Conservation (phyloP, 164 flowering plant genomes). For the Vitis rotundifolia region DNA sequence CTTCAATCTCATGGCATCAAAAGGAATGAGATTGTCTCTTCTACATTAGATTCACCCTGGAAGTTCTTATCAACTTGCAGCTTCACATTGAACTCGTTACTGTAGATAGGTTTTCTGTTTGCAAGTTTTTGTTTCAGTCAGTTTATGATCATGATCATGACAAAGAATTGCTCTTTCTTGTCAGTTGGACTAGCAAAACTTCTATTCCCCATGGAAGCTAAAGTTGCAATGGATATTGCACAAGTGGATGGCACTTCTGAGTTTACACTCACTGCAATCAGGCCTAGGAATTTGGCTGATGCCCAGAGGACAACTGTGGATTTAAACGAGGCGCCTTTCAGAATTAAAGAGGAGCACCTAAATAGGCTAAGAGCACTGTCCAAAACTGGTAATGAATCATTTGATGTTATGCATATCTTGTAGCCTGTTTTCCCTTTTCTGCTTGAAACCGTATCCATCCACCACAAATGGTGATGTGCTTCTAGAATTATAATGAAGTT, state of each 20-base stretch:
- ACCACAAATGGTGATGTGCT: too few species aligned
- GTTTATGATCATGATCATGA: too few species aligned
- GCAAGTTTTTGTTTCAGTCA: not conserved
- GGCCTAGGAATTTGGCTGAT: slow-evolving; percentile 20
- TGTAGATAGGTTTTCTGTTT: too few species aligned
- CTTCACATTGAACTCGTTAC: too few species aligned
- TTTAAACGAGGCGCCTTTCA: slow-evolving; percentile 80
- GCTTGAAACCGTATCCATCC: too few species aligned
- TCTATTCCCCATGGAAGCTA: slow-evolving; percentile 82
- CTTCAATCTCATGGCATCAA: too few species aligned
- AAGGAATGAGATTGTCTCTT: too few species aligned
- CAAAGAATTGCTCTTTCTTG: not conserved
- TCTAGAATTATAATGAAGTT: too few species aligned
- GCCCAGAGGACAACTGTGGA: slow-evolving; percentile 53
- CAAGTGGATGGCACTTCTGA: slow-evolving; percentile 75
- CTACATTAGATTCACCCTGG: too few species aligned
- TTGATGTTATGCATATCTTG: not conserved
- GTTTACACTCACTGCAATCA: slow-evolving; percentile 33
- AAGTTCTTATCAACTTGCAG: too few species aligned
- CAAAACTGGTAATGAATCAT: slow-evolving; percentile 57
- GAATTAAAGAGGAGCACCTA: slow-evolving; percentile 68
- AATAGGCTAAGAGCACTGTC: slow-evolving; percentile 70
- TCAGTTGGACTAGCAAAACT: slow-evolving; percentile 80
- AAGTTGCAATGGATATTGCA: slow-evolving; percentile 85
- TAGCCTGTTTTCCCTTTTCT: not conserved